A percentile compares a stretch with the other conserved stretches of the same genome.
phyloP scores from a whole-genome alignment of 2,329 filamentous ascomycete genomes.

The Calcarisporium arbuscula region DNA sequence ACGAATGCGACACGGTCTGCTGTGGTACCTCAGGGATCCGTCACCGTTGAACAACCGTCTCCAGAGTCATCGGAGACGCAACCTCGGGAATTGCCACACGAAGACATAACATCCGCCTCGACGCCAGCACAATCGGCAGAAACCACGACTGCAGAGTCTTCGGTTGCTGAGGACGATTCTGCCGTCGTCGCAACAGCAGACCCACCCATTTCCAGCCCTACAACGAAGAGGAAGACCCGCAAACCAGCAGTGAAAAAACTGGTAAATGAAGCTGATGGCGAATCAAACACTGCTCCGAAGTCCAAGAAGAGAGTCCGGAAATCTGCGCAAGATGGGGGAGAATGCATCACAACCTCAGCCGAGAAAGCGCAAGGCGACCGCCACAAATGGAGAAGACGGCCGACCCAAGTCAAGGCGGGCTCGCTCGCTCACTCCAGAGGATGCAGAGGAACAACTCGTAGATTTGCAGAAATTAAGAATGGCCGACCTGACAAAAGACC shows the following conservation, averaged over 20 bases:
- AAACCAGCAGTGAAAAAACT: conserved; percentile 11
- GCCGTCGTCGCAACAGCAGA: too few species aligned
- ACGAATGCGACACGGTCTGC: too few species aligned
- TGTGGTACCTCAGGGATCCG: too few species aligned
- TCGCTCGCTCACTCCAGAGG: conserved; percentile 53
- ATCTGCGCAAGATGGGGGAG: conserved; percentile 15
- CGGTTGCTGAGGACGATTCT: too few species aligned
- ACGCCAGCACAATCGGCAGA: too few species aligned
- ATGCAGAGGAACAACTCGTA: conserved; percentile 56
- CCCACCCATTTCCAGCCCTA: conserved; percentile 7
- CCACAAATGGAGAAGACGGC: conserved; percentile 15
- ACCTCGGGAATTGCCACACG: too few species aligned
- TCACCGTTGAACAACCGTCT: too few species aligned
- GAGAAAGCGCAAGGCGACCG: conserved; percentile 21
- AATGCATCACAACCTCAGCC: conserved; percentile 12
- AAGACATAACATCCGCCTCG: too few species aligned
- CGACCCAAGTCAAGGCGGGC: conserved; percentile 25
- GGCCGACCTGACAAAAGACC: conserved; percentile 63
- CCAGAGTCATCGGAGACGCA: too few species aligned
- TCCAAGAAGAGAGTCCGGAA: conserved; percentile 28
- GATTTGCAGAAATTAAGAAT: conserved; percentile 64
- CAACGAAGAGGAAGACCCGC: conserved; percentile 6
- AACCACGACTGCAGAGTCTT: too few species aligned
- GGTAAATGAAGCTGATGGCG: conserved; percentile 9
- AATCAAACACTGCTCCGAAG: conserved; percentile 13